These are phyloP conservation scores for Fomitopsis schrenkii DNA, from an alignment of 1,284 basidiomycete genomes.

Conservation along the genomic window DNA sequence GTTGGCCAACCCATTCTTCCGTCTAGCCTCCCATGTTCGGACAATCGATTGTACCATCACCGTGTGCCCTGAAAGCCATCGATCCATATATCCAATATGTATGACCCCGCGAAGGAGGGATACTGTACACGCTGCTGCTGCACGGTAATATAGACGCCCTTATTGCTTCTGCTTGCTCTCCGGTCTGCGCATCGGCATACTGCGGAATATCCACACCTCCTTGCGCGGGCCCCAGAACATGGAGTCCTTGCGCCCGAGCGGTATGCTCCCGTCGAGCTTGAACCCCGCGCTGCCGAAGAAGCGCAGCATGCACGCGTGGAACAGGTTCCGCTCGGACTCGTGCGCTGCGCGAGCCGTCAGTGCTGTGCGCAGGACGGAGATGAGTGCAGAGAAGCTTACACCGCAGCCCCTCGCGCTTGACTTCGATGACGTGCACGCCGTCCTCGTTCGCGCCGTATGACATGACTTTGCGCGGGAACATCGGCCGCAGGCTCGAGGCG, in stretches of 20 bases:
- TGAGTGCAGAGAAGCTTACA: conserved; percentile 24
- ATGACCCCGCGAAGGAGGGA: not conserved
- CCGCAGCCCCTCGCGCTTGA: conserved; percentile 31
- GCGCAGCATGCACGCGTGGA: conserved; percentile 39
- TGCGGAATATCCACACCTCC: conserved; percentile 47
- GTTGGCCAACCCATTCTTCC: too few species aligned
- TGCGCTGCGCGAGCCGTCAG: conserved; percentile 19
- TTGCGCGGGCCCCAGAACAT: conserved; percentile 37
- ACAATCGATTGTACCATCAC: not conserved
- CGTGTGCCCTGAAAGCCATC: not conserved
- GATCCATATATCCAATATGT: not conserved
- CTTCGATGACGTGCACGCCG: conserved; percentile 46
- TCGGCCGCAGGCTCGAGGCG: conserved; percentile 22
- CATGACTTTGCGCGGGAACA: conserved; percentile 46
- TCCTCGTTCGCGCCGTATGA: conserved; percentile 45
- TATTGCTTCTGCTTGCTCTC: conserved; percentile 9
- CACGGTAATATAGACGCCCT: too few species aligned
- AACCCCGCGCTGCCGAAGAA: conserved; percentile 38
- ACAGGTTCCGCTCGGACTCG: conserved; percentile 36
- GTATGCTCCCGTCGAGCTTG: conserved; percentile 43
- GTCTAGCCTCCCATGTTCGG: too few species aligned
- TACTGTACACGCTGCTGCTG: too few species aligned
- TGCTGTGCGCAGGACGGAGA: not conserved
- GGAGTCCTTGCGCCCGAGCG: conserved; percentile 36
- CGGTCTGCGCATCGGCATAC: conserved; percentile 11